These are phyloP conservation scores for Aristolochia fimbriata DNA, from an alignment of 164 flowering plant genomes.

Conservation along the genomic window DNA sequence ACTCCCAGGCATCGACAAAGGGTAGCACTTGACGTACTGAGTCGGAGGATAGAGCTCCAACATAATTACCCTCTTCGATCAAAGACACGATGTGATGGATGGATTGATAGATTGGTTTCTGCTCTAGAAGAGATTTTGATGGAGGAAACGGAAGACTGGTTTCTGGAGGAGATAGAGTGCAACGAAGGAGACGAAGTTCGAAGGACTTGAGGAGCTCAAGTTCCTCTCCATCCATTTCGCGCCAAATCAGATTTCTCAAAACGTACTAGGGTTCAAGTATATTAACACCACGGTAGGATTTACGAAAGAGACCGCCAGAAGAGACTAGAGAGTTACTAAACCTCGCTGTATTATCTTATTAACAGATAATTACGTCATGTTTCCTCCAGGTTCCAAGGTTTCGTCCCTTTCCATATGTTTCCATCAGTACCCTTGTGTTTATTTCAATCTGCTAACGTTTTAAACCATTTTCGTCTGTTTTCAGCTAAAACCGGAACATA, in stretches of 20 bases:
- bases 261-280: background rate
- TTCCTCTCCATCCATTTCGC: constrained; percentile 12
- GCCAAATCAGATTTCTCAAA: background rate
- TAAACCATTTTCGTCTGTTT: no score
- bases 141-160: constrained; percentile 9
- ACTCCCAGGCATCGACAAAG: constrained; percentile 13
- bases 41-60: constrained; percentile 47
- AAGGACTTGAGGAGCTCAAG: constrained; percentile 25
- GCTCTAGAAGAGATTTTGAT: background rate
- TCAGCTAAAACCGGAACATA: no score
- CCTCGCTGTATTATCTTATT: no score
- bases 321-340: no score
- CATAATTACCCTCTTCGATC: constrained; percentile 59
- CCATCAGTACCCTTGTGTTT: no score
- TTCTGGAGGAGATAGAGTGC: constrained; percentile 28
- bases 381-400: no score
- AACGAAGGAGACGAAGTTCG: constrained; percentile 88
- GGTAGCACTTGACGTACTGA: constrained; percentile 24
- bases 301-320: no score
- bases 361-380: no score
- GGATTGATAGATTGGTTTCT: constrained; percentile 10
- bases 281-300: no score
- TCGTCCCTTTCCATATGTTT: no score
- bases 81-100: constrained; percentile 23
- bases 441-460: no score